Evolutionary conservation across 2,329 filamentous ascomycete species (phyloP), one percentile per base, ranked within the genome.

Genomic region (Beauveria asiatica): DNA sequence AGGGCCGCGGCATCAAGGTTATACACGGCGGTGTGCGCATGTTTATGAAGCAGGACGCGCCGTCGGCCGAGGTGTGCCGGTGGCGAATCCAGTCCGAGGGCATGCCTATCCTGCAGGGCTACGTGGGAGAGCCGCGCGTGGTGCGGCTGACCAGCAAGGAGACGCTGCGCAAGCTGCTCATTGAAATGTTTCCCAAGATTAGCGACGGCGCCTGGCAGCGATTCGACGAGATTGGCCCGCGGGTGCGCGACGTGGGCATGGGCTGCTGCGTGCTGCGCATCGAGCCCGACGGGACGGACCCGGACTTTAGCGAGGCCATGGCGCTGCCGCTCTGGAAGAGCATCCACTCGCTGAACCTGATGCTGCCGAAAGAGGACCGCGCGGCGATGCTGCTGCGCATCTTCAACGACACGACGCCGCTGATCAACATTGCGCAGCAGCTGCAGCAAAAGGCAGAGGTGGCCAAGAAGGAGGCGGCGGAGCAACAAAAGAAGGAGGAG

Each of bases 11-110:
- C 50, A 87, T 97, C 74, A 96, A 94, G 72, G 96, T 99, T 70
- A 89, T 99, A 54, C 94, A 99, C 74, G 93, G 89, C 55, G 94
- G 94, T 64, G 92, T 99, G 39, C 96, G 96, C 77, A 97, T 97
- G 91, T 99, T 96, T 72, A 94, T 97, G 80, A 96, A 96, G 78
- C 93, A 97, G 73, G 92, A 97, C 69, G 88, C 90, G 0, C 92
- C 96, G 62, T 89, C 87, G 5, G 86, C 88, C 41, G 88, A 92
- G 59, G 88, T 94, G 39, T 96, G 92, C 77, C 84, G 88, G 61
- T 99, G 94, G 94, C 86, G 94, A 51, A 94, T 99, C 67, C 94
- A 99, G 78, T 89, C 88, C 13, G 94, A 99, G 74, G 94, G 94
- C 25, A 85, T 99, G 76, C 86, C 89, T 10, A 92, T 99, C 65